Percentiles rank a stretch among this genome's conserved stretches.
These are phyloP conservation scores for Tolypocladium amazonense DNA, from an alignment of 2,329 filamentous ascomycete genomes.

Conservation along the genomic window DNA sequence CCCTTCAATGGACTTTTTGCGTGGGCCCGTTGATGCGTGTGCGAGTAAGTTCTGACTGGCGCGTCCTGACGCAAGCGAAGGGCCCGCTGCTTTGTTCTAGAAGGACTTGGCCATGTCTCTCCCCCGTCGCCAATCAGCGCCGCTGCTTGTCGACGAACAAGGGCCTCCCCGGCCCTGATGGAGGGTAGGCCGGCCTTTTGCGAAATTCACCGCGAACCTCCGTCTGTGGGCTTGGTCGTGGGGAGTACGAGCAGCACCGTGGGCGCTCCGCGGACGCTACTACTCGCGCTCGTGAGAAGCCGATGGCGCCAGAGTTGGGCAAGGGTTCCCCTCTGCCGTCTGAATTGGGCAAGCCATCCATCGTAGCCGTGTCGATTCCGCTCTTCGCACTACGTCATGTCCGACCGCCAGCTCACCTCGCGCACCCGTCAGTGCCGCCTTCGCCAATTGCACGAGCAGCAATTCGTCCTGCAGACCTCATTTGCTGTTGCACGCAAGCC, in stretches of 20 bases:
- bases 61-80: not conserved
- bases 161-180: not conserved
- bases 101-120: not conserved
- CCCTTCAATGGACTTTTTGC: not conserved
- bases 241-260: not conserved
- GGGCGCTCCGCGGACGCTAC: not conserved
- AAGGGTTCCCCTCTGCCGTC: not conserved
- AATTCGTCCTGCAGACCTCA: not conserved
- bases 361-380: not conserved
- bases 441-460: not conserved
- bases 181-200: not conserved
- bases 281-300: too few relatives aligned
- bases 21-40: not conserved
- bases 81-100: not conserved
- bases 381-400: not conserved
- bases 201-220: not conserved
- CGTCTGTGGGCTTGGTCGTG: not conserved
- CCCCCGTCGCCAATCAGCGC: not conserved
- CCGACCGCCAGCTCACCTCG: not conserved
- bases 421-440: not conserved
- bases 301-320: not conserved
- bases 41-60: not conserved
- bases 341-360: not conserved
- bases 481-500: not conserved
- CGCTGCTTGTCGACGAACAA: not conserved